Conservation (phyloP, 2,329 filamentous ascomycete genomes). For the Alternaria infectoria region DNA sequence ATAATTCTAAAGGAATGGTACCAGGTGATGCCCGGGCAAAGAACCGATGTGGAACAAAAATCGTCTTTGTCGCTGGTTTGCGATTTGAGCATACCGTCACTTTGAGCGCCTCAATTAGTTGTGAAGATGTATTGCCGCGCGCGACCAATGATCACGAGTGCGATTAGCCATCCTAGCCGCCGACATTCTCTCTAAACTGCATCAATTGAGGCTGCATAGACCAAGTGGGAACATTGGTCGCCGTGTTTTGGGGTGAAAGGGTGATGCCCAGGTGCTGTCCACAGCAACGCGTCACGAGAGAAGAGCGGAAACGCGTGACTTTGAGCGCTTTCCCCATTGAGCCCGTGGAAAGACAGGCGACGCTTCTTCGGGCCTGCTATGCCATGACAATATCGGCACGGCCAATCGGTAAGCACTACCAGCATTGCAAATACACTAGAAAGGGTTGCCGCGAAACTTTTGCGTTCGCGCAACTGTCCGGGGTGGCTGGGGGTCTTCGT, state of each 20-base stretch:
- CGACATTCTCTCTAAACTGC: neutral
- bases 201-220: neutral
- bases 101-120: neutral
- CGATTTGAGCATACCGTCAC: neutral
- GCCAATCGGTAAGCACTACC: slow-evolving; percentile 19
- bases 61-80: neutral
- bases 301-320: slow-evolving; percentile 13
- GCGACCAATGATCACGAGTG: neutral
- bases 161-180: neutral
- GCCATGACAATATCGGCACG: slow-evolving; percentile 2
- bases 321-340: slow-evolving; percentile 1
- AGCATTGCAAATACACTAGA: neutral
- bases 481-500: slow-evolving; percentile 13
- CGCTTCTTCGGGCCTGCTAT: slow-evolving; percentile 13
- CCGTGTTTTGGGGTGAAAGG: neutral
- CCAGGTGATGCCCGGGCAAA: slow-evolving; percentile 3
- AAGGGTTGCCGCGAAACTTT: slow-evolving; percentile 5
- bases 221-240: neutral
- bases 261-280: neutral
- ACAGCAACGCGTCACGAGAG: slow-evolving; percentile 4
- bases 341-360: slow-evolving; percentile 2
- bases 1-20: neutral
- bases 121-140: neutral
- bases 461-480: slow-evolving; percentile 13
- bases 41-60: neutral